Conservation (phyloP, 2,329 filamentous ascomycete species). For the Pseudovirgaria hyperparasitica region DNA sequence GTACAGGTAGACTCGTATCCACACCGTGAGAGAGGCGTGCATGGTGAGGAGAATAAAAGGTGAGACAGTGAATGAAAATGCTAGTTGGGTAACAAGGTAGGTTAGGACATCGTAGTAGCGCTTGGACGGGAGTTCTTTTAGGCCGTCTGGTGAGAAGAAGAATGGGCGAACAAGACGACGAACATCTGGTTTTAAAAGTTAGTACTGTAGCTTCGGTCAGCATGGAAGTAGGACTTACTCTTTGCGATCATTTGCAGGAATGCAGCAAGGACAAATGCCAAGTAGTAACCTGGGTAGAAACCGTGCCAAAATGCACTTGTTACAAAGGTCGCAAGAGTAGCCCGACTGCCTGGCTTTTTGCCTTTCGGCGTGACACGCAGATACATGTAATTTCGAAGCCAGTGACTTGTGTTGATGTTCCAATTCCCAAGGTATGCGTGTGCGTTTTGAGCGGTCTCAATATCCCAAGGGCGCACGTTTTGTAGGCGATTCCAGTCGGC, state of each 20-base stretch:
- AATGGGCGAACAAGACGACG: conserved; percentile 84
- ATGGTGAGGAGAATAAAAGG: conserved; percentile 80
- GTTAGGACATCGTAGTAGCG: conserved; percentile 74
- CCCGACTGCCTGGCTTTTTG: conserved; percentile 91
- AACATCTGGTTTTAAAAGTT: conserved; percentile 47
- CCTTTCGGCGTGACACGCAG: conserved; percentile 87
- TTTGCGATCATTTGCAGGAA: conserved; percentile 91
- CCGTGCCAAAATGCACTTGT: conserved; percentile 97
- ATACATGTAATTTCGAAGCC: conserved; percentile 93
- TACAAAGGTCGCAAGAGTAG: conserved; percentile 83
- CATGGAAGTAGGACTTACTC: conserved; percentile 46
- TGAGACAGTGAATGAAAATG: conserved; percentile 68
- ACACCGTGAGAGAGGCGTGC: conserved; percentile 56
- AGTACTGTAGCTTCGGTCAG: conserved; percentile 1
- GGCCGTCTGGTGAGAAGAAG: conserved; percentile 70
- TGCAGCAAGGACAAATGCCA: conserved; percentile 78
- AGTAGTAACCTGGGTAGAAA: conserved; percentile 93
- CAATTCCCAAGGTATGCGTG: conserved; percentile 81
- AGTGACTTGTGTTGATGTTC: conserved; percentile 98
- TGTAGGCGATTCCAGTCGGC: conserved; percentile 82
- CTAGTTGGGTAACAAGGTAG: conserved; percentile 64
- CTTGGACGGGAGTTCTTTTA: conserved; percentile 45
- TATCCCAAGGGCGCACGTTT: conserved; percentile 75
- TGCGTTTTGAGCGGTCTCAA: conserved; percentile 89
- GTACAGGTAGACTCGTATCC: conserved; percentile 85